These are phyloP conservation scores for Phytophthora meadii DNA, from an alignment of 352 stramenopile species.

Conservation along the genomic window DNA sequence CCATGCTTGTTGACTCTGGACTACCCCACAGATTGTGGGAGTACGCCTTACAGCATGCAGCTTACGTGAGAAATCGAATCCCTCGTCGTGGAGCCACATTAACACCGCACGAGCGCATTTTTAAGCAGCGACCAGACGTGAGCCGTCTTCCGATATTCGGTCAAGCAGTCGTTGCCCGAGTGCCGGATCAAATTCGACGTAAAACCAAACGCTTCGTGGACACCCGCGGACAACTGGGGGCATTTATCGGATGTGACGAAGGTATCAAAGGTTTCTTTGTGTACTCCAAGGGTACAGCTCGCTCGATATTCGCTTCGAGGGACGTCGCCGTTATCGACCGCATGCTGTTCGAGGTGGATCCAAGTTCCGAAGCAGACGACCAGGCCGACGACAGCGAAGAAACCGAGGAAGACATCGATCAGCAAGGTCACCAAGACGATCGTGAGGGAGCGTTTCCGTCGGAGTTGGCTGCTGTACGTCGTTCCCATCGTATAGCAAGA, in stretches of 20 bases:
- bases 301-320: background rate
- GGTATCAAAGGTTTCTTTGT: background rate
- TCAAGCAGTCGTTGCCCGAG: background rate
- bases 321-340: background rate
- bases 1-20: slow-evolving; percentile 3
- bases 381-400: too few species aligned
- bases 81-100: background rate
- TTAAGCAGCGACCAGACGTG: background rate
- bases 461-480: background rate
- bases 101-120: slow-evolving; percentile 8
- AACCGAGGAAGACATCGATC: too few species aligned
- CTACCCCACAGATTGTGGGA: slow-evolving; percentile 12
- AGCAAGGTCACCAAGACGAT: background rate
- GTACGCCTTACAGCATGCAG: slow-evolving; percentile 2
- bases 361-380: too few species aligned
- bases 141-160: background rate
- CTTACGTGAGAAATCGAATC: slow-evolving; percentile 13
- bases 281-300: background rate
- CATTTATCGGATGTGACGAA: background rate
- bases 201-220: slow-evolving; percentile 2
- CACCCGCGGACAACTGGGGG: background rate
- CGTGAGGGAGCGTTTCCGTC: background rate
- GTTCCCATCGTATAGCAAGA: background rate
- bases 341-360: slow-evolving; percentile 13
- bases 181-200: background rate